phyloP scores from a whole-genome alignment of 2,329 filamentous ascomycete species.

The Alternaria ethzedia region DNA sequence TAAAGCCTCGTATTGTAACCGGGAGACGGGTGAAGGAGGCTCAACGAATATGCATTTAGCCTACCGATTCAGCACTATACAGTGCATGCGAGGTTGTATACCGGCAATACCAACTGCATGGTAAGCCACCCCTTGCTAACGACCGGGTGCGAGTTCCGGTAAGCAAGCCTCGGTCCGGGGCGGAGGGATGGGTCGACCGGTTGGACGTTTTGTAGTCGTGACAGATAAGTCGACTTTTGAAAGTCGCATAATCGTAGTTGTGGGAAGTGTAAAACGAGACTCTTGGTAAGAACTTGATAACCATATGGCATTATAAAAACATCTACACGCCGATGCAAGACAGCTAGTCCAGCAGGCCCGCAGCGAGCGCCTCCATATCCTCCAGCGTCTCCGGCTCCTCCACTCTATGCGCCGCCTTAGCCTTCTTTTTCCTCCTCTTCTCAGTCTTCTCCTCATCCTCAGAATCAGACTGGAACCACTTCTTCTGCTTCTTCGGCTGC shows the following conservation, averaged over 20 bases:
- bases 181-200: neutral
- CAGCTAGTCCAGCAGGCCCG: constrained; percentile 65
- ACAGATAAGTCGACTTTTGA: neutral
- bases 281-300: neutral
- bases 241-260: neutral
- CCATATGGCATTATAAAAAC: neutral
- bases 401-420: constrained; percentile 63
- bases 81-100: neutral
- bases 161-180: neutral
- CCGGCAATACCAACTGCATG: constrained; percentile 7
- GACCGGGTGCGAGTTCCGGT: neutral
- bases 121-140: constrained; percentile 1
- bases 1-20: constrained; percentile 1
- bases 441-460: constrained; percentile 55
- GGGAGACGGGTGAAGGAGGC: neutral
- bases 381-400: constrained; percentile 79
- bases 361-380: constrained; percentile 78
- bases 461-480: constrained; percentile 77
- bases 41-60: neutral
- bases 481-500: constrained; percentile 71
- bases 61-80: neutral
- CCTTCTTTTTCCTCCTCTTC: constrained; percentile 52
- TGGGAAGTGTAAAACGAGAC: neutral
- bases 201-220: neutral
- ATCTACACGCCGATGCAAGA: neutral